These are phyloP conservation scores for Pigoraptor vietnamica DNA, from an alignment of 78 protist species.

Conservation along the genomic window DNA sequence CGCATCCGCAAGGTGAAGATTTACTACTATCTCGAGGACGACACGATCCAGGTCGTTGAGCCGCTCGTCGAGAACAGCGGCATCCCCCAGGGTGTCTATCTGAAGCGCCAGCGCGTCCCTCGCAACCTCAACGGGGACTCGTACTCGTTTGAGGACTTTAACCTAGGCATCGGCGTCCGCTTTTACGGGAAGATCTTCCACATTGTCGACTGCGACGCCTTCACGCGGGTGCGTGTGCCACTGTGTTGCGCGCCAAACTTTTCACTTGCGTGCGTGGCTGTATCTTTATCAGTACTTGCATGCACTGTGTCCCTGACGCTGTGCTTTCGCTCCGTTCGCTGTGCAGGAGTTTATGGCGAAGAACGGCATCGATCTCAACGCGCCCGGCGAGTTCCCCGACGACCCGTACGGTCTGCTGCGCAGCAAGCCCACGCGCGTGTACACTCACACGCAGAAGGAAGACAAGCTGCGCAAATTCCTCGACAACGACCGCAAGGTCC, in stretches of 20 bases:
- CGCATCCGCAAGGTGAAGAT: constrained; percentile 34
- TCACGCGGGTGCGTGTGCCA: too few relatives aligned
- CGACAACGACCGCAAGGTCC: constrained; percentile 15
- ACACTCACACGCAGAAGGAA: not conserved
- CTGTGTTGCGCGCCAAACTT: not conserved
- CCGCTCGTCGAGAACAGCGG: constrained; percentile 46
- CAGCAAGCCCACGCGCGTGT: not conserved
- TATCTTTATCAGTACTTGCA: not conserved
- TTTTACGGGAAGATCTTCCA: constrained; percentile 37
- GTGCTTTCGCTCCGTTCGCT: not conserved
- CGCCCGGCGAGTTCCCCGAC: not conserved
- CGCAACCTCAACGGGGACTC: not conserved
- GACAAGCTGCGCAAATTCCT: constrained; percentile 28
- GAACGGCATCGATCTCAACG: not conserved
- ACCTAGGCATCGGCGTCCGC: constrained; percentile 35
- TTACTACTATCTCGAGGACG: constrained; percentile 37
- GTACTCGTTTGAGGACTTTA: constrained; percentile 30
- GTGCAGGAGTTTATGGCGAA: not conserved
- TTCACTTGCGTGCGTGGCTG: too few relatives aligned
- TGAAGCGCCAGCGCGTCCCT: constrained; percentile 25
- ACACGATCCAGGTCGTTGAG: constrained; percentile 40
- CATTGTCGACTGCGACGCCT: constrained; percentile 38
- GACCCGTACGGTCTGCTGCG: not conserved
- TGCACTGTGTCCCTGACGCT: too few relatives aligned
- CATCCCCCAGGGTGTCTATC: constrained; percentile 44